Evolutionary conservation across 495 filamentous ascomycete genomes (phyloP).

Genomic region (Collariella sp.): DNA sequence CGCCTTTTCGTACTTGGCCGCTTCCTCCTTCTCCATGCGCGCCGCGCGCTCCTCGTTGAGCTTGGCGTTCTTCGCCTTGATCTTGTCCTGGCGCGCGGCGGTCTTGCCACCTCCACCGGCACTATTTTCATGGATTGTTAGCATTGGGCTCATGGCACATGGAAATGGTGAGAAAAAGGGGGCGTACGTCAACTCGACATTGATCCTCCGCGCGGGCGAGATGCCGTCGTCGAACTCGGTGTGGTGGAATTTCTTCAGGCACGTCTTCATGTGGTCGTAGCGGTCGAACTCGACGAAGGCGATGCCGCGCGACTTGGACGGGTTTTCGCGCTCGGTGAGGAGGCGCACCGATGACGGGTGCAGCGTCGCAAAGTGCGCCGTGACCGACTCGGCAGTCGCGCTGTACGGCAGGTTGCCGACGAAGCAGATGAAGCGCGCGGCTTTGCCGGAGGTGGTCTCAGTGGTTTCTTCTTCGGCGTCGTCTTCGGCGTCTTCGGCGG

Average conservation of each 20-base stretch:
- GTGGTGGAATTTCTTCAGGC: conserved; percentile 82
- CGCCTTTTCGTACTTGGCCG: conserved; percentile 42
- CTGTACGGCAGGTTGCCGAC: conserved; percentile 86
- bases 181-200: conserved; percentile 82
- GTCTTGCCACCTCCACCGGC: conserved; percentile 81
- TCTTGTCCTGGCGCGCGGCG: conserved; percentile 58
- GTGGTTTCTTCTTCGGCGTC: conserved; percentile 19
- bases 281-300: conserved; percentile 89
- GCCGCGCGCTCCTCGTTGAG: conserved; percentile 69
- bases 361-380: conserved; percentile 68
- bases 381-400: conserved; percentile 58
- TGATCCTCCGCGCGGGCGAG: conserved; percentile 59
- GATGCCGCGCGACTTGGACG: conserved; percentile 67
- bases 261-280: conserved; percentile 90
- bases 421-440: conserved; percentile 72
- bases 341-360: conserved; percentile 65
- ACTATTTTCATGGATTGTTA: conserved; percentile 26
- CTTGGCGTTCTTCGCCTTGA: conserved; percentile 73
- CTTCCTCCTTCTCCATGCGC: conserved; percentile 41
- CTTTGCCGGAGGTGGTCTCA: conserved; percentile 30
- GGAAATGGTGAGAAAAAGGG: conserved; percentile 1
- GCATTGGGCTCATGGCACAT: background rate
- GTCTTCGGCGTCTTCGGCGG: conserved; percentile 15
- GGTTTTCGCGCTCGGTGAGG: conserved; percentile 59
- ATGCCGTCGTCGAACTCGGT: conserved; percentile 65